phyloP scores from a whole-genome alignment of 2,329 filamentous ascomycete genomes.

The Penicillium sp. region DNA sequence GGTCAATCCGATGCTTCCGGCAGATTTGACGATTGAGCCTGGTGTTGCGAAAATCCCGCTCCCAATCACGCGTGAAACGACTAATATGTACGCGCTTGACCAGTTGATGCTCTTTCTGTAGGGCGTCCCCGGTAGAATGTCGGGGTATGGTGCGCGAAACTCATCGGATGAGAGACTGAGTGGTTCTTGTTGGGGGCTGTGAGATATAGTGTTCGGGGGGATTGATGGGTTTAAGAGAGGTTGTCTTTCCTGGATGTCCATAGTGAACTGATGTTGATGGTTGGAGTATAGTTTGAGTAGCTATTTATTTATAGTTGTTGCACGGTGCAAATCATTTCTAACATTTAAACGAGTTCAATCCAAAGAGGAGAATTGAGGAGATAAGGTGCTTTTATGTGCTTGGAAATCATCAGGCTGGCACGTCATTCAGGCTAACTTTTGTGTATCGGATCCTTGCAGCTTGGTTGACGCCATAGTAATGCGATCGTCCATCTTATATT shows the following conservation, averaged over 20 bases:
- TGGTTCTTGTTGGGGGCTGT: neutral
- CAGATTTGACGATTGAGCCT: conserved; percentile 63
- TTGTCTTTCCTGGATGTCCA: conserved; percentile 21
- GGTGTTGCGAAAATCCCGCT: conserved; percentile 72
- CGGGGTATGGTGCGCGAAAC: conserved; percentile 39
- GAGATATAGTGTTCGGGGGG: neutral
- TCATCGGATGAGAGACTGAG: neutral
- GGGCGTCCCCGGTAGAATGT: conserved; percentile 46
- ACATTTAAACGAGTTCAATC: neutral
- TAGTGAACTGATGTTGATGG: conserved; percentile 1
- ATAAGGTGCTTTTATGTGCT: conserved; percentile 10
- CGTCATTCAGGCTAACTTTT: conserved; percentile 30
- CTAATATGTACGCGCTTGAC: conserved; percentile 64
- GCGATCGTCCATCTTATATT: neutral
- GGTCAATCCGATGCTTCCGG: conserved; percentile 65
- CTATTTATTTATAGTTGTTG: neutral
- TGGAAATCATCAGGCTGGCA: conserved; percentile 25
- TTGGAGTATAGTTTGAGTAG: neutral
- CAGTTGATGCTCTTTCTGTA: conserved; percentile 61
- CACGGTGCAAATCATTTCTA: neutral
- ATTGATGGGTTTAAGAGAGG: conserved; percentile 15
- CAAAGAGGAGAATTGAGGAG: neutral
- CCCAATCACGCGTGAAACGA: conserved; percentile 67
- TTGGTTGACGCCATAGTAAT: conserved; percentile 1
- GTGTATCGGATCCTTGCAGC: conserved; percentile 20